These are phyloP conservation scores for Exophiala sp. DNA, from an alignment of 2,329 filamentous ascomycete species.

Conservation along the genomic window DNA sequence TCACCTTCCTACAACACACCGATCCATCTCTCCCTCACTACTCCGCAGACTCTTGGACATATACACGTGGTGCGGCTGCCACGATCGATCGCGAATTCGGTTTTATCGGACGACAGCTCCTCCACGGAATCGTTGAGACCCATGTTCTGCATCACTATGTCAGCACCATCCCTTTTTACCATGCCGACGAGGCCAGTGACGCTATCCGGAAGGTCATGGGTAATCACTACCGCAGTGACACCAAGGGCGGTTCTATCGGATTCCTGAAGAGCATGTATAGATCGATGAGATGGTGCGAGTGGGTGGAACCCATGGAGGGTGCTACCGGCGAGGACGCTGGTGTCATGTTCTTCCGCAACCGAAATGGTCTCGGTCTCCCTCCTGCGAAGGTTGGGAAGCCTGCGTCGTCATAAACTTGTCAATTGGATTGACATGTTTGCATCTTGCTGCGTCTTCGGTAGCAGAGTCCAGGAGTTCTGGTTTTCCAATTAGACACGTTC, in stretches of 20 bases:
- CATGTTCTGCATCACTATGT: slow-evolving; percentile 98
- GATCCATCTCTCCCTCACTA: slow-evolving; percentile 94
- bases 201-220: slow-evolving; percentile 96
- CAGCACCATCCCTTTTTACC: slow-evolving; percentile 92
- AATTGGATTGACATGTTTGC: neutral
- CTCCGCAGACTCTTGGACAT: slow-evolving; percentile 81
- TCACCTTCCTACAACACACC: slow-evolving; percentile 96
- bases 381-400: slow-evolving; percentile 33
- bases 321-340: slow-evolving; percentile 76
- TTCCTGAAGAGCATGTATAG: slow-evolving; percentile 83
- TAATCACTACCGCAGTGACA: slow-evolving; percentile 84
- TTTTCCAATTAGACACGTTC: neutral
- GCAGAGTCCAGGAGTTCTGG: neutral
- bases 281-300: slow-evolving; percentile 84
- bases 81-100: slow-evolving; percentile 97
- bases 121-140: slow-evolving; percentile 96
- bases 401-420: slow-evolving; percentile 5
- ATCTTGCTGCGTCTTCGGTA: neutral
- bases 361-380: slow-evolving; percentile 73
- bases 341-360: slow-evolving; percentile 93
- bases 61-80: slow-evolving; percentile 85
- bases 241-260: slow-evolving; percentile 69
- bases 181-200: slow-evolving; percentile 90
- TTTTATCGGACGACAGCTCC: slow-evolving; percentile 83
- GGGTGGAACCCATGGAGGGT: slow-evolving; percentile 87